Base-by-base conservation (phyloP, 2,329 filamentous ascomycete genomes). In the Botryotinia globosa region DNA sequence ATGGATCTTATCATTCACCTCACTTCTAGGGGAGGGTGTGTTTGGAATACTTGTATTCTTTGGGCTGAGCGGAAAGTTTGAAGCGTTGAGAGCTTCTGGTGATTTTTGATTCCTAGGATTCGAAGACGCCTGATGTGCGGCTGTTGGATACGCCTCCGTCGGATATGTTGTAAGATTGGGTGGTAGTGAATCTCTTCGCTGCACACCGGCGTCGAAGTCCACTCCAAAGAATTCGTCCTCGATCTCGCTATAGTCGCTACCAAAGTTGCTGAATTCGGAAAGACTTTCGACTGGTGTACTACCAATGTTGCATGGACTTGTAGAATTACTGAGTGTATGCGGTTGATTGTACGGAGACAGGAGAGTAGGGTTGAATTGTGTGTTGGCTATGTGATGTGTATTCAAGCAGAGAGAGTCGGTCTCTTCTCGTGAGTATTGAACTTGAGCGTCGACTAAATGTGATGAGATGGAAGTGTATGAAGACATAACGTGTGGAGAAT, bases 181-280 rank as follows among this genome's bases (percentile, higher is more conserved):
- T 14, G 71, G 71, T 20, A 78, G 51, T 8, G 76, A 77, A 64
- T 79, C 76, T 29, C 75, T 75, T 75, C 76, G 75, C 32, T 76
- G 75, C 42, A 77, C 76, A 29, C 77, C 77, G 45, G 75, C 77
- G 74, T 78, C 77, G 62, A 81, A 81, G 76, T 81, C 78, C n/a
- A 81, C 79, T 16, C 79, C 79, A 58, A 79, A 78, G 76, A 79
- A 81, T 44, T 76, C 76, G 74, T 81, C 80, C 42, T 78, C 78
- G 39, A 76, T 51, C 12, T 79, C 78, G 68, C 76, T 77, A 72
- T 77, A 75, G 42, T 81, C 79, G 71, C 79, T 80, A 42, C 78
- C 76, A 72, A 78, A 78, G 58, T 74, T 77, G 72, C 77, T 80
- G 59, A 78, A 79, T 16, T 78, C 78, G 34, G 77, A 79, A 42